phyloP scores from a whole-genome alignment of 192 early-diverging fungal genomes.

The Geranomyces variabilis region DNA sequence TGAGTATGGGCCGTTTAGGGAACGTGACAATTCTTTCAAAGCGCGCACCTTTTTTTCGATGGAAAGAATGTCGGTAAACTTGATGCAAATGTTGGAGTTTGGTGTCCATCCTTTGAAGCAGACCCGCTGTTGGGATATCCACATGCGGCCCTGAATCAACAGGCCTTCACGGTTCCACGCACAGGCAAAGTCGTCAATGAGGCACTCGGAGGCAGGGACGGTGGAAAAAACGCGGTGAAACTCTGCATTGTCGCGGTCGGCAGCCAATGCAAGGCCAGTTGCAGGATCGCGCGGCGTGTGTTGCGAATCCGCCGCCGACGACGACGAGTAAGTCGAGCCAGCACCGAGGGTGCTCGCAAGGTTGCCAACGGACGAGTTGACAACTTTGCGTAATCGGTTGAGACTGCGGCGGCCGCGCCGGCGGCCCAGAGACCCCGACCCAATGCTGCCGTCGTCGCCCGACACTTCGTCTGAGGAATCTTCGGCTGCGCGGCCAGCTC shows the following conservation, averaged over 20 bases:
- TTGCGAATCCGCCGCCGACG: not conserved
- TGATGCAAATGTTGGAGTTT: slow-evolving; percentile 15
- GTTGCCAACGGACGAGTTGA: not conserved
- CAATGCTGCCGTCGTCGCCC: slow-evolving; percentile 1
- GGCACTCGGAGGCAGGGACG: not conserved
- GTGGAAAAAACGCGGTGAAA: slow-evolving; percentile 31
- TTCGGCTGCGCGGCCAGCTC: not conserved
- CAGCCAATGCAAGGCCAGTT: not conserved
- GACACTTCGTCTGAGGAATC: not conserved
- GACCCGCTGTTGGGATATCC: slow-evolving; percentile 26
- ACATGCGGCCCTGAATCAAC: slow-evolving; percentile 38
- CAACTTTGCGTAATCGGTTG: not conserved
- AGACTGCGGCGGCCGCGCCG: not conserved
- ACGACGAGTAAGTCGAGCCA: not conserved
- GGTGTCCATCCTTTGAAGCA: slow-evolving; percentile 37
- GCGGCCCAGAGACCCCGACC: not conserved
- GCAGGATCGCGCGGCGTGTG: not conserved
- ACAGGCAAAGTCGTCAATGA: slow-evolving; percentile 35
- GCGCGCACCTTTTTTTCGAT: slow-evolving; percentile 29
- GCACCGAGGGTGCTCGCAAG: not conserved
- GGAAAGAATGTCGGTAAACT: slow-evolving; percentile 1
- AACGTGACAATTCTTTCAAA: no score
- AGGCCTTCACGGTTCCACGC: slow-evolving; percentile 32
- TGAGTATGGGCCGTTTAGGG: no score
- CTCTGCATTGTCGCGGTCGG: slow-evolving; percentile 27